Evolutionary conservation across 2,329 filamentous ascomycete genomes (phyloP), one percentile per base, ranked within the genome.

Genomic region (Trichophyton simii): DNA sequence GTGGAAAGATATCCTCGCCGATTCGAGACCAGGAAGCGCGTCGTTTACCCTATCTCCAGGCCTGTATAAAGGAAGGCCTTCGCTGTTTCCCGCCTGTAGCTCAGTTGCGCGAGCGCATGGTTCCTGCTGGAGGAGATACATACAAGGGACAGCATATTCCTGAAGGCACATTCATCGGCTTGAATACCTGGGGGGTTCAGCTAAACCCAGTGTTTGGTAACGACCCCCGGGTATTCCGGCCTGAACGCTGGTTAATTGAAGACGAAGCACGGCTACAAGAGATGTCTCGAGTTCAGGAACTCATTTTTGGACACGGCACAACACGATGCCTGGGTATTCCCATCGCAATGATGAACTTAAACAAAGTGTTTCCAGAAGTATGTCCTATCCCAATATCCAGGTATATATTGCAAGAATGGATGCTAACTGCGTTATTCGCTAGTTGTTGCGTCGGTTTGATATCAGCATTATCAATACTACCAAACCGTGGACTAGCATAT

Each of bases 201-300:
- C 71, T 72, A 36, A 69, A 73, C 57, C 54, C 63, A 13, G 58
- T 70, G 13, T 72, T 65, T 46, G 68, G 68, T 9, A 65, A 79
- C 62, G 34, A 38, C 11, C 73, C 75, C 2, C 68, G 74, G 38
- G 61, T 74, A 0, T 82, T 78, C 66, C 70, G 75, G 28, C 81
- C 80, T 0, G 79, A 79, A 58, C 72, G 80, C 46, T 82, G 79
- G 78, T 65, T 82, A 13, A 57, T 52, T 36, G 44, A 46, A 3
- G 28, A 59, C 41, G 34, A 55, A 15, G 34, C 15, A 11, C 28
- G 20, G 6, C 36, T 62, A 18, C 58, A 55, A 22, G 18, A 34
- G 18, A 62, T 62, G 60, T 57, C 50, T 4, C 46, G 42, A 13
- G 58, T 58, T 1, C 46, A 55, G 15, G 60, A 58, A 1, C 18